Conservation (phyloP, 202 grass and related monocot species). For the Saccharum hybrid region DNA sequence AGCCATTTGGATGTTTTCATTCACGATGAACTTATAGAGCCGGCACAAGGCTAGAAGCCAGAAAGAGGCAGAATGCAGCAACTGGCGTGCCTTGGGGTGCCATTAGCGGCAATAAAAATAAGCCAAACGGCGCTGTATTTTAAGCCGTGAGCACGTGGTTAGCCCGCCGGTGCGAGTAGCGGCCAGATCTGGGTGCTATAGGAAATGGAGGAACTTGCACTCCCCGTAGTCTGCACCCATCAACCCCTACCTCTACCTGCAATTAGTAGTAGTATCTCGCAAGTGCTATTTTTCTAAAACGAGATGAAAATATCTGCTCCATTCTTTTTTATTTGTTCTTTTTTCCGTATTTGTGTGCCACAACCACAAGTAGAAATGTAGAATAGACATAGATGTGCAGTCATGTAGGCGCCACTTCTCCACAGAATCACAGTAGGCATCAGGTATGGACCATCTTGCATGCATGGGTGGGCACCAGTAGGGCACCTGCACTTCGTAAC, state of each 20-base stretch:
- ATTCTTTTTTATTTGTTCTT: not conserved
- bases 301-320: not conserved
- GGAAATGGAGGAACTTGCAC: constrained; percentile 48
- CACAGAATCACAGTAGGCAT: not conserved
- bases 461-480: constrained; percentile 21
- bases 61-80: constrained; percentile 19
- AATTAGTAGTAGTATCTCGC: not conserved
- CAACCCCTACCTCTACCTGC: not conserved
- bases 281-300: not conserved
- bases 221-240: constrained; percentile 28
- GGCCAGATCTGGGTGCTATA: constrained; percentile 45
- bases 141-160: constrained; percentile 47
- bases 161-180: not conserved
- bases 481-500: not conserved
- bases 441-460: constrained; percentile 18
- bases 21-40: not conserved
- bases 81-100: not conserved
- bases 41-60: not conserved
- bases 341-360: not conserved
- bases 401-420: constrained; percentile 33
- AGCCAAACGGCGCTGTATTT: constrained; percentile 37
- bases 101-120: constrained; percentile 1
- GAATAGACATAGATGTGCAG: not conserved
- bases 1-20: constrained; percentile 3
- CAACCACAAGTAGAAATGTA: not conserved